Evolutionary conservation across 169 alveolate species (phyloP).

Genomic region (Prorocentrum cordatum): DNA sequence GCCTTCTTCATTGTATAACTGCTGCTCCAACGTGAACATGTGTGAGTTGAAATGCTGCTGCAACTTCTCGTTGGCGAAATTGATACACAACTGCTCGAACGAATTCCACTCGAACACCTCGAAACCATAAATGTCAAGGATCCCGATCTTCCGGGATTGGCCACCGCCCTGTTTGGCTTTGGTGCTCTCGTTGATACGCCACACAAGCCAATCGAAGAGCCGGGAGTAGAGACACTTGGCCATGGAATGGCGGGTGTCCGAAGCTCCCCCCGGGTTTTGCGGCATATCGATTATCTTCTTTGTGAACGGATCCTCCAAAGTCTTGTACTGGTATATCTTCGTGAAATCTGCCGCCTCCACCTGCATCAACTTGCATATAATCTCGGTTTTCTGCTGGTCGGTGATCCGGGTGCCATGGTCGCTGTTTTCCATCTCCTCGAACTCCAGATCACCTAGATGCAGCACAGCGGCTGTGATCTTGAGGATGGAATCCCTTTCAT

Average conservation of each 20-base stretch:
- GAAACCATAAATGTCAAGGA: constrained; percentile 63
- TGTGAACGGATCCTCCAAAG: constrained; percentile 56
- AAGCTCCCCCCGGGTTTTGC: not conserved
- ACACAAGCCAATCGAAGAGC: constrained; percentile 64
- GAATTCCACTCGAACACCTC: constrained; percentile 85
- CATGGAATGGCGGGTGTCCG: constrained; percentile 62
- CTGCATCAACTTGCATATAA: not conserved
- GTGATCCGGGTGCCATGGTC: too few species aligned
- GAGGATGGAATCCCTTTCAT: not conserved
- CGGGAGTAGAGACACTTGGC: constrained; percentile 57
- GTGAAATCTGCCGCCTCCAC: not conserved
- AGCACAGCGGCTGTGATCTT: not conserved
- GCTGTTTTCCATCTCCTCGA: too few species aligned
- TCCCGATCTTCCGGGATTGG: constrained; percentile 25
- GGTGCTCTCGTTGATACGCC: constrained; percentile 53
- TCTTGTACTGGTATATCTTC: not conserved
- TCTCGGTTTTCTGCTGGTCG: too few species aligned
- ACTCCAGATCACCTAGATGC: too few species aligned
- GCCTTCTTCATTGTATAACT: constrained; percentile 30
- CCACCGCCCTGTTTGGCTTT: constrained; percentile 20
- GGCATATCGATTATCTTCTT: constrained; percentile 40
- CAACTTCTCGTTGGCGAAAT: constrained; percentile 95
- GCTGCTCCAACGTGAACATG: constrained; percentile 64
- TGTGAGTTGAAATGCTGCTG: constrained; percentile 88
- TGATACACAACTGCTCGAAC: constrained; percentile 96